Evolutionary conservation across 257 asterid species (phyloP).

Genomic region (Ilex asprella): DNA sequence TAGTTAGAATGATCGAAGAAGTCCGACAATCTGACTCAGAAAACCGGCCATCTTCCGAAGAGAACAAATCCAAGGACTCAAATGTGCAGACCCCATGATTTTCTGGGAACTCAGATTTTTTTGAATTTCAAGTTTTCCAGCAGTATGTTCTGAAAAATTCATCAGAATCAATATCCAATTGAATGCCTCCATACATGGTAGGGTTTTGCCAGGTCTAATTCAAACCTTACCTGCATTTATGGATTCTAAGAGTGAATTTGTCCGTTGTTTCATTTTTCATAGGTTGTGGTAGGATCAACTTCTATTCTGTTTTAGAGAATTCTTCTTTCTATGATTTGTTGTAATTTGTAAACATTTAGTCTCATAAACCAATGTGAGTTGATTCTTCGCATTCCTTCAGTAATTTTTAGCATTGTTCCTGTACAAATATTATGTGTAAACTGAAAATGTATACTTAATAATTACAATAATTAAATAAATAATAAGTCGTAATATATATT

Average conservation of each 20-base stretch:
- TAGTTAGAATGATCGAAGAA: slow-evolving; percentile 81
- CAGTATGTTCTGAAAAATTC: not conserved
- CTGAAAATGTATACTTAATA: no score
- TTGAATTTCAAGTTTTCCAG: slow-evolving; percentile 2
- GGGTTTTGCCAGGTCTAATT: slow-evolving; percentile 5
- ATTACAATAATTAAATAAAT: no score
- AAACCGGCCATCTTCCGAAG: slow-evolving; percentile 73
- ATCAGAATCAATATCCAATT: slow-evolving; percentile 10
- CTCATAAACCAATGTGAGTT: slow-evolving; percentile 27
- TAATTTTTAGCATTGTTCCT: no score
- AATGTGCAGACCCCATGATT: slow-evolving; percentile 45
- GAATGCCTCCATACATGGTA: slow-evolving; percentile 14
- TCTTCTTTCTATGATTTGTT: not conserved
- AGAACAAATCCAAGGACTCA: slow-evolving; percentile 59
- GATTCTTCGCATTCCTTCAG: no score
- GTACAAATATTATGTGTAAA: no score
- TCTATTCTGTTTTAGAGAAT: slow-evolving; percentile 4
- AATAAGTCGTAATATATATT: no score
- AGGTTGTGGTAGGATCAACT: slow-evolving; percentile 12
- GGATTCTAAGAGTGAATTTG: slow-evolving; percentile 14
- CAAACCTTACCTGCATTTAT: slow-evolving; percentile 7
- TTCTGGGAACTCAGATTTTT: slow-evolving; percentile 9
- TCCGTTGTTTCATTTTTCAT: slow-evolving; percentile 7
- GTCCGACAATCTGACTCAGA: slow-evolving; percentile 73
- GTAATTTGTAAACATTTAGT: slow-evolving; percentile 2